Percentiles rank a stretch among this genome's conserved stretches.
Evolutionary conservation across 2,329 filamentous ascomycete genomes (phyloP).

Genomic region (Ophiostoma quercus): DNA sequence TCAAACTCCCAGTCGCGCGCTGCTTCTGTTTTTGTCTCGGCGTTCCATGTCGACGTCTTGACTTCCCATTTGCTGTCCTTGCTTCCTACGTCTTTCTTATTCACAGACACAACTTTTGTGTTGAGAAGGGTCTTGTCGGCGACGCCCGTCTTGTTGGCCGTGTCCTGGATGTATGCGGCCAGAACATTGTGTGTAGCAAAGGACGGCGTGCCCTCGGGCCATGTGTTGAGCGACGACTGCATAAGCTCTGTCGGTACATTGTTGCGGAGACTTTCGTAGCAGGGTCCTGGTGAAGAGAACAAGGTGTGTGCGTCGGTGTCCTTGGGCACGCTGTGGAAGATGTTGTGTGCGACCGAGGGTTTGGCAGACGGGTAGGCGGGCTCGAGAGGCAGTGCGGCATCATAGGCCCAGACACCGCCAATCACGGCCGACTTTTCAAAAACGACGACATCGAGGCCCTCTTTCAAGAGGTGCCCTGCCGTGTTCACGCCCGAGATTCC

Average conservation of each 20-base stretch:
- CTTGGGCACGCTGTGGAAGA: conserved; percentile 34
- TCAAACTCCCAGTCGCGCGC: conserved; percentile 46
- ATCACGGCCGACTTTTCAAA: conserved; percentile 36
- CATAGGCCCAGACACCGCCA: conserved; percentile 39
- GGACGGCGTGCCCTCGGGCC: conserved; percentile 55
- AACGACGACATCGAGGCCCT: conserved; percentile 37
- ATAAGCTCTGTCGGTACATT: conserved; percentile 64
- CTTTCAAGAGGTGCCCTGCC: conserved; percentile 36
- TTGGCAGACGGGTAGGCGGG: conserved; percentile 34
- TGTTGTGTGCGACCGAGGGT: conserved; percentile 32
- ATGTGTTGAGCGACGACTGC: conserved; percentile 42
- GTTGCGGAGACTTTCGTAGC: conserved; percentile 58
- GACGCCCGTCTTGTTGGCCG: conserved; percentile 47
- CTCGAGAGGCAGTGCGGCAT: conserved; percentile 32
- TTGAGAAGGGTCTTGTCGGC: conserved; percentile 48
- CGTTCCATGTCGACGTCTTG: conserved; percentile 17
- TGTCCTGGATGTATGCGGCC: conserved; percentile 57
- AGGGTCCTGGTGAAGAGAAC: conserved; percentile 37
- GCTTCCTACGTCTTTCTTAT: conserved; percentile 37
- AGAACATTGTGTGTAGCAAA: conserved; percentile 54
- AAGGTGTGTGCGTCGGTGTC: conserved; percentile 40
- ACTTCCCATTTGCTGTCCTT: conserved; percentile 10
- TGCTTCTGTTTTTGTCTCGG: neutral
- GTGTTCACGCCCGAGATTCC: conserved; percentile 40
- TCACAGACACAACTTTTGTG: conserved; percentile 51